These are phyloP conservation scores for Ophiostoma ulmi DNA, from an alignment of 2,329 filamentous ascomycete species.

Conservation along the genomic window DNA sequence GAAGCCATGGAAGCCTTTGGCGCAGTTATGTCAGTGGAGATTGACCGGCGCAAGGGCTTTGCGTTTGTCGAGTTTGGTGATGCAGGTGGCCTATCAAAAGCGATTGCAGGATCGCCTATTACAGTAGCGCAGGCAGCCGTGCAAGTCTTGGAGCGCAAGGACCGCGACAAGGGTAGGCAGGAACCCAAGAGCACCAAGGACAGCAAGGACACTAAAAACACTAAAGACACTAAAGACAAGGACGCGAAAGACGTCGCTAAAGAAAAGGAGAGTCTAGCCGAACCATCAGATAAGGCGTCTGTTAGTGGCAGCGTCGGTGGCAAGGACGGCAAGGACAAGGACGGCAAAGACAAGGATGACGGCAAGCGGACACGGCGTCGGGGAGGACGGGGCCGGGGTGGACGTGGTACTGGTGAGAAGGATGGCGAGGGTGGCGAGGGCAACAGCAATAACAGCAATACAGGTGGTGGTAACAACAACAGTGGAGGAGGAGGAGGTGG, in stretches of 20 bases:
- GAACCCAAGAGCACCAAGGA: background rate
- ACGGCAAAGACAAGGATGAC: background rate
- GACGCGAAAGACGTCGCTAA: background rate
- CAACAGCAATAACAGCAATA: too few relatives aligned
- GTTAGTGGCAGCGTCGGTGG: constrained; percentile 1
- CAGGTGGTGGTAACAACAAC: background rate
- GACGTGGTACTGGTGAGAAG: background rate
- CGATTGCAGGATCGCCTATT: constrained; percentile 75
- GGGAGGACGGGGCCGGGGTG: constrained; percentile 9
- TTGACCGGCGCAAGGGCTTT: constrained; percentile 91
- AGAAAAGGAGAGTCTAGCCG: background rate
- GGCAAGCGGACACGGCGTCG: constrained; percentile 10
- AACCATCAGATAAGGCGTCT: constrained; percentile 8
- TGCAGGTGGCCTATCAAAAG: constrained; percentile 65
- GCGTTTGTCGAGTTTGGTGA: constrained; percentile 87
- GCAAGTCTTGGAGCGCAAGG: constrained; percentile 78
- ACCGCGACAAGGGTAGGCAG: constrained; percentile 37
- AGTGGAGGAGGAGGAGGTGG: background rate
- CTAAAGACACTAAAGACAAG: background rate
- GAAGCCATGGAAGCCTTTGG: constrained; percentile 71
- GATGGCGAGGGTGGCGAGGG: constrained; percentile 11
- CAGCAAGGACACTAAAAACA: background rate
- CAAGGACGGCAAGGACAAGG: background rate
- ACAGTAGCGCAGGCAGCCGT: constrained; percentile 79
- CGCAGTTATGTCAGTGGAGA: constrained; percentile 71